Percentiles rank a stretch among this genome's conserved stretches.
These are phyloP conservation scores for Thermochaetoides thermophila DNA, from an alignment of 495 filamentous ascomycete genomes.

Conservation along the genomic window DNA sequence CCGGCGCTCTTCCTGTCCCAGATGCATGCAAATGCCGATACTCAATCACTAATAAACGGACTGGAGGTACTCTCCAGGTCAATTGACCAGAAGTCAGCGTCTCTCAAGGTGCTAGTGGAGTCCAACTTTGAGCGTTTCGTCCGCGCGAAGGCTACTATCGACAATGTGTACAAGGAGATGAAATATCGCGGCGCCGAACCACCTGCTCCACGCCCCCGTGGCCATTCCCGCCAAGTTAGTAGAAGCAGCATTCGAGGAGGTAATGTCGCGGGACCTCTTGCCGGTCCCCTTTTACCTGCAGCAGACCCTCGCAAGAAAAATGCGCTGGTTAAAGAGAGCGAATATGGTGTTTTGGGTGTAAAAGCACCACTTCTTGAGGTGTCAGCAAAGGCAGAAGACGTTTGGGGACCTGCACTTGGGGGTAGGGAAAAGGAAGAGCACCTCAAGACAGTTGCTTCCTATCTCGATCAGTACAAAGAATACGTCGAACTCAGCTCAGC, in stretches of 20 bases:
- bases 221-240: constrained; percentile 46
- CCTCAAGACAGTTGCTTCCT: constrained; percentile 55
- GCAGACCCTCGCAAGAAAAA: constrained; percentile 58
- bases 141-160: constrained; percentile 87
- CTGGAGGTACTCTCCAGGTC: constrained; percentile 71
- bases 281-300: constrained; percentile 20
- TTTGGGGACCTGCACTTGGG: constrained; percentile 88
- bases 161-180: constrained; percentile 98
- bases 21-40: constrained; percentile 71
- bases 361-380: constrained; percentile 75
- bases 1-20: constrained; percentile 83
- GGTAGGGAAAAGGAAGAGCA: constrained; percentile 84
- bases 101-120: constrained; percentile 87
- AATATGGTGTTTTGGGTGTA: constrained; percentile 86
- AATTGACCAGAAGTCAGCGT: constrained; percentile 94
- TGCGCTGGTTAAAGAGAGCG: constrained; percentile 79
- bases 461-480: constrained; percentile 62
- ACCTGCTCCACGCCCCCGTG: constrained; percentile 31
- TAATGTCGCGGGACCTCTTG: constrained; percentile 23
- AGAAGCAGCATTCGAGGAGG: constrained; percentile 51
- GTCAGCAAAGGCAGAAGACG: constrained; percentile 83
- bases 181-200: constrained; percentile 63
- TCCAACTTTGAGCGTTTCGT: constrained; percentile 97
- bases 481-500: constrained; percentile 64
- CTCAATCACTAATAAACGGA: constrained; percentile 60